Base-by-base conservation (phyloP, 495 filamentous ascomycete species). In the Xylaria castorea region DNA sequence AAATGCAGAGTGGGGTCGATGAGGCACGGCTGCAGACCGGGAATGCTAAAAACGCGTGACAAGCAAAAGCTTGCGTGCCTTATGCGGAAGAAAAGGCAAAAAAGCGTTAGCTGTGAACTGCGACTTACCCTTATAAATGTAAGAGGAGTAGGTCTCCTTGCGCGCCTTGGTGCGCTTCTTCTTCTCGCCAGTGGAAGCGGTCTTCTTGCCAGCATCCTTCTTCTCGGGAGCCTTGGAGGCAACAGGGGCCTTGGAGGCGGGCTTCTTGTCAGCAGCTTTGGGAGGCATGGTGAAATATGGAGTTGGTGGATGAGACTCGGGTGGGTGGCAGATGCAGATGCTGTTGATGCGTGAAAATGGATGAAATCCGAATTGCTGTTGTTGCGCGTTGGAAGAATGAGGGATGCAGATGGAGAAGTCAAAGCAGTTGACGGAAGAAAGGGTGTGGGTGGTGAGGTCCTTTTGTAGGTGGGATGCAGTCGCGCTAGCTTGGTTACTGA, bases 151-250 rank as follows among this genome's bases (percentile, higher is more conserved):
- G 67, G 96, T 99, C 91, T 99, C 96, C 93, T 98, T 98, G 85
- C 96, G 92, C 77, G 96, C 92, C 95, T 99, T 99, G 89, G 94
- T 97, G 79, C 97, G 94, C 94, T 99, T 99, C 93, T 98, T 99
- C 94, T 99, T 98, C 72, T 98, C 96, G 73, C 95, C 96, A 80
- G 93, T 87, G 50, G 94, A 90, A 48, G 96, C 94, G 53, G 96
- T 97, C 92, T 98, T 99, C 93, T 99, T 99, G 87, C 95, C 95
- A 74, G 95, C 97, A 83, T 98, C 95, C 92, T 98, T 97, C 92
- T 98, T 98, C 91, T 98, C 95, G 80, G 93, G 92, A 46, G 84
- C 84, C 83, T 87, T 87, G 58, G 85, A 86, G 80, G 92, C 92
- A 81, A 94, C 95, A 53, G 96, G 96, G 76, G 95, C 95, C 94